Conservation (phyloP, 805 yeast genomes). For the Wickerhamiella allomyrinae region DNA sequence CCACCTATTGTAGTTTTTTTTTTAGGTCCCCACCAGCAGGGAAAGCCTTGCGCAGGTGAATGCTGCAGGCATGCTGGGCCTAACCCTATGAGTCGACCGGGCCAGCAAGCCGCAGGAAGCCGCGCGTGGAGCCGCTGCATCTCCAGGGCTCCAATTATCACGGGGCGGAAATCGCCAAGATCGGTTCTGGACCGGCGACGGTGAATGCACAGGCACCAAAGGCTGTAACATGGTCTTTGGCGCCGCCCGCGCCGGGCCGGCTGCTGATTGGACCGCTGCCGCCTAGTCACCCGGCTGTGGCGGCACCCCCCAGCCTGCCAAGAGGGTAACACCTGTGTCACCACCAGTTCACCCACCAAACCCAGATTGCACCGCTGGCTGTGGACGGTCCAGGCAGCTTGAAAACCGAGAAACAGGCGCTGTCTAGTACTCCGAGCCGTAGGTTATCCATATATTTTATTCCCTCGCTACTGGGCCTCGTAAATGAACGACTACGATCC, state of each 20-base stretch:
- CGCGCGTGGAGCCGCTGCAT: neutral
- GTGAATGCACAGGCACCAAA: neutral
- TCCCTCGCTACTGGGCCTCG: too few relatives aligned
- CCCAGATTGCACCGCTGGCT: neutral
- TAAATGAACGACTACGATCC: slow-evolving; percentile 1
- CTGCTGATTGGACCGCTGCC: neutral
- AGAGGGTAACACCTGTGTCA: slow-evolving; percentile 1
- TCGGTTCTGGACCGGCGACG: neutral
- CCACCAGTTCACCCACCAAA: neutral
- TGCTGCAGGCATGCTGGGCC: neutral
- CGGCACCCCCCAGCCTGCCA: neutral
- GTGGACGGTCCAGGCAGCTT: neutral
- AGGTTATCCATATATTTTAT: too few relatives aligned
- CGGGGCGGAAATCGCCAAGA: neutral
- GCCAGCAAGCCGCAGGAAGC: neutral
- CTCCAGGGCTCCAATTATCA: neutral
- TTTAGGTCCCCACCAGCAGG: too few relatives aligned
- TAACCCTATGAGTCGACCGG: neutral
- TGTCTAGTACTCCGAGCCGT: too few relatives aligned
- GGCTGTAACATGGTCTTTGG: neutral
- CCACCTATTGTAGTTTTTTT: too few relatives aligned
- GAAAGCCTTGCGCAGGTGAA: too few relatives aligned
- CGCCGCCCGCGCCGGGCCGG: neutral
- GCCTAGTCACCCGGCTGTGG: slow-evolving; percentile 1
- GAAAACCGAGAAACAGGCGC: too few relatives aligned